A percentile compares a stretch with the other conserved stretches of the same genome.
Evolutionary conservation across 352 stramenopile genomes (phyloP).

Genomic region (Globisporangium spinosum): DNA sequence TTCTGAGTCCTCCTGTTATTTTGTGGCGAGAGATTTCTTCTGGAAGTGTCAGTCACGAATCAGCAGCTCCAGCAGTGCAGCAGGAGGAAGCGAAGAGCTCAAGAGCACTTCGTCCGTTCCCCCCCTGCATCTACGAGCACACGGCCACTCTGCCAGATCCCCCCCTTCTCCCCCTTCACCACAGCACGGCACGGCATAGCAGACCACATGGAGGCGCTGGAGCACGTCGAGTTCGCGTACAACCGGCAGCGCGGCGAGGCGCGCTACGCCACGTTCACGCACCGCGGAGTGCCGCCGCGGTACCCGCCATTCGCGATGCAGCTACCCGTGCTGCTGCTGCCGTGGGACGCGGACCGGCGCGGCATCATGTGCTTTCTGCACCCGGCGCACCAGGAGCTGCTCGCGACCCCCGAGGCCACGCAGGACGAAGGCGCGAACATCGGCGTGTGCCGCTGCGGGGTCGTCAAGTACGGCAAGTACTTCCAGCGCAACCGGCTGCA

Average conservation of each 20-base stretch:
- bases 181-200: too few species aligned
- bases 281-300: slow-evolving; percentile 64
- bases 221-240: slow-evolving; percentile 72
- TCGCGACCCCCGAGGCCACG: slow-evolving; percentile 37
- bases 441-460: slow-evolving; percentile 64
- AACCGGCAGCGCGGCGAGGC: slow-evolving; percentile 62
- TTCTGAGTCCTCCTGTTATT: too few species aligned
- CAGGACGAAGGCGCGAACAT: slow-evolving; percentile 52
- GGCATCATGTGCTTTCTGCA: slow-evolving; percentile 69
- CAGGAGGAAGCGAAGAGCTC: too few species aligned
- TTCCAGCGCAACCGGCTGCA: slow-evolving; percentile 44
- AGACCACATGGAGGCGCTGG: slow-evolving; percentile 34
- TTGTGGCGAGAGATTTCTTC: too few species aligned
- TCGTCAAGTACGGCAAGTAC: slow-evolving; percentile 72
- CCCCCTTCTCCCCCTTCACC: too few species aligned
- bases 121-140: too few species aligned
- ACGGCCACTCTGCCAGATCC: too few species aligned
- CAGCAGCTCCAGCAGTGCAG: too few species aligned
- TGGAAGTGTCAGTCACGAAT: too few species aligned
- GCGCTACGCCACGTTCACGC: slow-evolving; percentile 47
- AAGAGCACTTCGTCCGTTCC: too few species aligned
- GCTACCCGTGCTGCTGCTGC: slow-evolving; percentile 59
- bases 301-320: slow-evolving; percentile 70
- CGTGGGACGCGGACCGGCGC: slow-evolving; percentile 63
- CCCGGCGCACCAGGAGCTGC: slow-evolving; percentile 31